phyloP scores from a whole-genome alignment of 164 flowering plant species.

The Liriodendron chinense region DNA sequence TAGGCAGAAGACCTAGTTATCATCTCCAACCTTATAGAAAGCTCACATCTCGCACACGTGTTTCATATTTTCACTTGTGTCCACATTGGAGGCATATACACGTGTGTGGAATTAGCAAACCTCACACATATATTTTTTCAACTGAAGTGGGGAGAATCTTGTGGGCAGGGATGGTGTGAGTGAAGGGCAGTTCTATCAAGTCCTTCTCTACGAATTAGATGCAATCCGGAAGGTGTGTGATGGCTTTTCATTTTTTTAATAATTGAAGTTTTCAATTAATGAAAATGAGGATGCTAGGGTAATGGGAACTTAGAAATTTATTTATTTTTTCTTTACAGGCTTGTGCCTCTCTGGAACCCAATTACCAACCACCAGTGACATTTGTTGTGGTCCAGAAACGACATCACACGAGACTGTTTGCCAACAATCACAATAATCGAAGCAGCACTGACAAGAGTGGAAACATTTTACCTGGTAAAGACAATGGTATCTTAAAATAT shows the following conservation, averaged over 20 bases:
- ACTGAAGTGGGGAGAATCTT: background rate
- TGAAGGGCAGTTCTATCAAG: slow-evolving; percentile 45
- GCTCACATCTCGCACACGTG: no score
- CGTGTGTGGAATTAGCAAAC: background rate
- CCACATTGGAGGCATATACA: background rate
- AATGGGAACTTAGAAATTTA: background rate
- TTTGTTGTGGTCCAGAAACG: slow-evolving; percentile 22
- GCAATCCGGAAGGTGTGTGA: slow-evolving; percentile 39
- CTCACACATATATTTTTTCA: background rate
- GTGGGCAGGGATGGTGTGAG: slow-evolving; percentile 50
- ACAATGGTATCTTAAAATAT: no score
- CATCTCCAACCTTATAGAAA: no score
- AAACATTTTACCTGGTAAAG: slow-evolving; percentile 23
- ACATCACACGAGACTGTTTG: slow-evolving; percentile 19
- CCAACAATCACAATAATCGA: slow-evolving; percentile 15
- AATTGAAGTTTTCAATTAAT: background rate
- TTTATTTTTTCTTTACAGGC: slow-evolving; percentile 17
- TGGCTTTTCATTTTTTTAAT: background rate
- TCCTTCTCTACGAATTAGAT: slow-evolving; percentile 35
- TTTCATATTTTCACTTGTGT: no score
- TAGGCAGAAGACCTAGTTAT: no score
- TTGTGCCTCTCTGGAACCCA: slow-evolving; percentile 20
- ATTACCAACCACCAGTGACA: slow-evolving; percentile 22
- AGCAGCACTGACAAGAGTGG: slow-evolving; percentile 19
- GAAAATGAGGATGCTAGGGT: background rate